Conservation (phyloP, 2,329 filamentous ascomycete species). For the Verticillium klebahnii region DNA sequence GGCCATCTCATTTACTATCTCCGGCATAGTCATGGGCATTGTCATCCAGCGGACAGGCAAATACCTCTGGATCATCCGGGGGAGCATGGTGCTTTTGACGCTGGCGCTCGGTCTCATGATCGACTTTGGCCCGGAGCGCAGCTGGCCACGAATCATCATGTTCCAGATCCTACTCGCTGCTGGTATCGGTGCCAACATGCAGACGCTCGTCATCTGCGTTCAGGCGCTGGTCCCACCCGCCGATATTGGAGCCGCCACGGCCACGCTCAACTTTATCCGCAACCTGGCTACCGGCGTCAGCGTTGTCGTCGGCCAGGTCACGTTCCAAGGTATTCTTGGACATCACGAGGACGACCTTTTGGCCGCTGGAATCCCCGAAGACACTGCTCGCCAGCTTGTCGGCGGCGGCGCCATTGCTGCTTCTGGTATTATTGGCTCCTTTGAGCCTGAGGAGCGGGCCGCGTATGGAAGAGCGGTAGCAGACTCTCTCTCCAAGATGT, state of each 20-base stretch:
- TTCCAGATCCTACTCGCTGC: conserved; percentile 60
- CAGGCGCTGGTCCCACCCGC: conserved; percentile 56
- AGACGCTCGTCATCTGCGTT: conserved; percentile 62
- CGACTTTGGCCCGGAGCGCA: conserved; percentile 50
- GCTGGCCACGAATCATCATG: conserved; percentile 52
- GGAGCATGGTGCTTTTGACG: conserved; percentile 53
- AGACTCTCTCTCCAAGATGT: not conserved
- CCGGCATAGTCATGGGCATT: conserved; percentile 52
- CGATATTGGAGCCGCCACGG: conserved; percentile 65
- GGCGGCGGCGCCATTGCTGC: not conserved
- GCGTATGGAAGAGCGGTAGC: not conserved
- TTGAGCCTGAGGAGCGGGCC: not conserved
- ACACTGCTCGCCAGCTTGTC: not conserved
- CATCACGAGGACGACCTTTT: not conserved
- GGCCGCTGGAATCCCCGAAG: not conserved
- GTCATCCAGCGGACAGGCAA: conserved; percentile 60
- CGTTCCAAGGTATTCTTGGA: not conserved
- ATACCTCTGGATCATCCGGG: conserved; percentile 57
- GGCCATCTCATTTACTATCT: conserved; percentile 60
- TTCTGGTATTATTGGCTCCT: not conserved
- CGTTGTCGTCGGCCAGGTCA: conserved; percentile 52
- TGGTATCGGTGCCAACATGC: conserved; percentile 64
- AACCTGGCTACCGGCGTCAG: conserved; percentile 64
- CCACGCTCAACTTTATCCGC: conserved; percentile 63
- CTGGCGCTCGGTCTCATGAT: conserved; percentile 62